phyloP scores from a whole-genome alignment of 73 alveolate species.

The Tetrahymena thermophila region DNA sequence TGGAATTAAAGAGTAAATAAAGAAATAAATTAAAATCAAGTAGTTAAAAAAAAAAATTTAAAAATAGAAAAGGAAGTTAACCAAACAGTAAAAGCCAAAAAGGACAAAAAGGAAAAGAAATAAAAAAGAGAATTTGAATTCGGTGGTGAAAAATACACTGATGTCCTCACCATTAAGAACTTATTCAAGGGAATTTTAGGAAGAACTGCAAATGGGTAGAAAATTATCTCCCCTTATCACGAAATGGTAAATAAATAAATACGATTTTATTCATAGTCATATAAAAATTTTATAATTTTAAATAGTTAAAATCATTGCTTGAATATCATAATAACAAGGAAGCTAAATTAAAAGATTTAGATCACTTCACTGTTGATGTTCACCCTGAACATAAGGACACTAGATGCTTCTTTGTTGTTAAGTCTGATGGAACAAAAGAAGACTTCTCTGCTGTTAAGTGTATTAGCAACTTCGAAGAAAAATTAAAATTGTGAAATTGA shows the following conservation, averaged over 20 bases:
- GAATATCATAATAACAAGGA: constrained; percentile 60
- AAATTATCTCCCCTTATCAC: constrained; percentile 68
- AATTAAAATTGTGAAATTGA: neutral
- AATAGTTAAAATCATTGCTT: constrained; percentile 23
- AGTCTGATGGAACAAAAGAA: constrained; percentile 71
- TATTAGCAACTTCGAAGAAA: constrained; percentile 28
- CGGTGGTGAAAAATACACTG: constrained; percentile 54
- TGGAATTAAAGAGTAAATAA: constrained; percentile 47
- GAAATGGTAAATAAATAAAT: constrained; percentile 47
- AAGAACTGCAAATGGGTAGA: constrained; percentile 53
- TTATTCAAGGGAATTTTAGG: constrained; percentile 38
- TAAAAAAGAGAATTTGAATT: constrained; percentile 47
- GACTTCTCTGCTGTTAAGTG: constrained; percentile 76
- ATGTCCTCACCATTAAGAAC: constrained; percentile 58
- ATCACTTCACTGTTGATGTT: constrained; percentile 68
- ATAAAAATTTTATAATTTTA: neutral
- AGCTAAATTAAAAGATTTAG: constrained; percentile 50
- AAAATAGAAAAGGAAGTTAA: constrained; percentile 33
- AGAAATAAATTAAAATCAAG: constrained; percentile 20
- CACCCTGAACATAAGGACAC: constrained; percentile 76
- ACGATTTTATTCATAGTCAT: too few relatives aligned
- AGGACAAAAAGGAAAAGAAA: constrained; percentile 35
- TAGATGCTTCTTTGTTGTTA: constrained; percentile 80
- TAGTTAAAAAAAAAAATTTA: constrained; percentile 3
- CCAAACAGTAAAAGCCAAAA: constrained; percentile 43